These are phyloP conservation scores for Penicillium sp. DNA, from an alignment of 2,329 filamentous ascomycete species.

Conservation along the genomic window DNA sequence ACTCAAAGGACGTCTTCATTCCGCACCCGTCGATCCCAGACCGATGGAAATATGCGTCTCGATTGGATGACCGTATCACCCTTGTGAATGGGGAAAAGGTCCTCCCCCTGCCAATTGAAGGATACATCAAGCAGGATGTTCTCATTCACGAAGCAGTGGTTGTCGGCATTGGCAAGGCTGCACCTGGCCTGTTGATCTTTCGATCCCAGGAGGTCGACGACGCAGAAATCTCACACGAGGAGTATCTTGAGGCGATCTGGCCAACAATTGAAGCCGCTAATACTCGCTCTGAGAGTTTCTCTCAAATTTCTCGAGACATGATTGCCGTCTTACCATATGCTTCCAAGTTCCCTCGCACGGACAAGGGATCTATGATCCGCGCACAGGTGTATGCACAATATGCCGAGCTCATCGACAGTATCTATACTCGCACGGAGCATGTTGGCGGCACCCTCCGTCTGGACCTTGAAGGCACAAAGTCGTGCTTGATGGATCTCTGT, in stretches of 20 bases:
- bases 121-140: slow-evolving; percentile 29
- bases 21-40: slow-evolving; percentile 28
- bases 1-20: slow-evolving; percentile 32
- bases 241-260: slow-evolving; percentile 38
- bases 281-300: slow-evolving; percentile 39
- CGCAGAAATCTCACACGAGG: slow-evolving; percentile 23
- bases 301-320: slow-evolving; percentile 43
- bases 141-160: slow-evolving; percentile 32
- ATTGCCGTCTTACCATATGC: slow-evolving; percentile 33
- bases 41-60: slow-evolving; percentile 33
- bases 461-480: slow-evolving; percentile 29
- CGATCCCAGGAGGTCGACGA: slow-evolving; percentile 19
- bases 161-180: slow-evolving; percentile 24
- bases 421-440: slow-evolving; percentile 23
- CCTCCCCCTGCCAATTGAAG: slow-evolving; percentile 32
- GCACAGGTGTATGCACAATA: slow-evolving; percentile 47
- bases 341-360: slow-evolving; percentile 46
- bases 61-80: slow-evolving; percentile 32
- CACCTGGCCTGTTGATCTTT: slow-evolving; percentile 30
- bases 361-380: slow-evolving; percentile 53
- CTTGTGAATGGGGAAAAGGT: slow-evolving; percentile 35
- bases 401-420: slow-evolving; percentile 38
- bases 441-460: slow-evolving; percentile 29
- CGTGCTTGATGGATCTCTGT: slow-evolving; percentile 29
- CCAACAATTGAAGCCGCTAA: slow-evolving; percentile 40